phyloP scores from a whole-genome alignment of 1,139 yeast species.

The Suhomyces terraborum region DNA sequence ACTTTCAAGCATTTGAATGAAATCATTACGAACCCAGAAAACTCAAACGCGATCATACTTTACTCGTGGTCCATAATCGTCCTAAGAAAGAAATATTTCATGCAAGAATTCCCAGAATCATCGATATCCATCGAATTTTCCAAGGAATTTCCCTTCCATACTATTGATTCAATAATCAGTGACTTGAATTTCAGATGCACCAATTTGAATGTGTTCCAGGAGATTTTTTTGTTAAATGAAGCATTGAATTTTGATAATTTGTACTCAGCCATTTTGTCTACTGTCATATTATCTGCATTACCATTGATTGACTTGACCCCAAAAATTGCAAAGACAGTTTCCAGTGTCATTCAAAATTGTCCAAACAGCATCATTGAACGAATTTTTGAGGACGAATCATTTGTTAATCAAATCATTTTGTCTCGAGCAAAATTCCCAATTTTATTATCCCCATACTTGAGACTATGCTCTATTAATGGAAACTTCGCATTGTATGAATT shows the following conservation, averaged over 20 bases:
- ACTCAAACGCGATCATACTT: slow-evolving; percentile 50
- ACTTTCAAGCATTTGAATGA: slow-evolving; percentile 45
- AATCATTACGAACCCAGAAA: slow-evolving; percentile 30
- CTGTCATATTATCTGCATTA: slow-evolving; percentile 59
- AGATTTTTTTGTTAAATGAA: slow-evolving; percentile 44
- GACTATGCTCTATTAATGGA: slow-evolving; percentile 63
- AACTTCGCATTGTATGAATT: slow-evolving; percentile 68
- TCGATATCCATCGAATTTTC: slow-evolving; percentile 13
- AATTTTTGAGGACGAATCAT: slow-evolving; percentile 58
- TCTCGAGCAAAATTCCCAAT: slow-evolving; percentile 77
- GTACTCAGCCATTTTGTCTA: slow-evolving; percentile 60
- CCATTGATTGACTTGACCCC: slow-evolving; percentile 62
- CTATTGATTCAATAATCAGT: slow-evolving; percentile 21
- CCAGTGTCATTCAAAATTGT: slow-evolving; percentile 51
- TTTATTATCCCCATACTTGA: slow-evolving; percentile 62
- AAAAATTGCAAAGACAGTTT: slow-evolving; percentile 53
- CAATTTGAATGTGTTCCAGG: slow-evolving; percentile 48
- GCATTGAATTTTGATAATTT: slow-evolving; percentile 52
- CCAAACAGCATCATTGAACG: slow-evolving; percentile 58
- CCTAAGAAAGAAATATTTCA: slow-evolving; percentile 53
- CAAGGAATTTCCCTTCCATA: slow-evolving; percentile 20
- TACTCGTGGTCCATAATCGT: slow-evolving; percentile 75
- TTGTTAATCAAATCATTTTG: slow-evolving; percentile 57
- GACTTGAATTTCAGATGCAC: slow-evolving; percentile 48
- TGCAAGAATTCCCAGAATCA: slow-evolving; percentile 40